phyloP scores from a whole-genome alignment of 2,329 filamentous ascomycete species.

The Penicillium carneum region DNA sequence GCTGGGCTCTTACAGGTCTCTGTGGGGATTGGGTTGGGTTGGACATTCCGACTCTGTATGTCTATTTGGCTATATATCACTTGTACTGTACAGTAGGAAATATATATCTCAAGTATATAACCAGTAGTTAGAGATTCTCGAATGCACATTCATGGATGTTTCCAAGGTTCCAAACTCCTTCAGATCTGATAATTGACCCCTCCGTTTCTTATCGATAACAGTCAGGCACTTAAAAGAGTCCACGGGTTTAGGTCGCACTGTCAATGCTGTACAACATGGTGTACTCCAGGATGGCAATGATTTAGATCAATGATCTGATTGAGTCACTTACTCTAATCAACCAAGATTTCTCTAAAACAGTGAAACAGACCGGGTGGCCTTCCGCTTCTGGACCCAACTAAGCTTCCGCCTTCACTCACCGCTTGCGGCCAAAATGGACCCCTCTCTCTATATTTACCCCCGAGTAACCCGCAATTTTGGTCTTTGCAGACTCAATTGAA shows the following conservation, averaged over 20 bases:
- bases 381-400: slow-evolving; percentile 27
- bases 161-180: background rate
- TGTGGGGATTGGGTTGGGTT: background rate
- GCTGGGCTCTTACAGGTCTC: background rate
- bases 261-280: background rate
- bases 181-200: slow-evolving; percentile 5
- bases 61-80: background rate
- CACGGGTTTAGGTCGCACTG: background rate
- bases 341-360: background rate
- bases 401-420: slow-evolving; percentile 35
- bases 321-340: background rate
- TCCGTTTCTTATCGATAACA: slow-evolving; percentile 42
- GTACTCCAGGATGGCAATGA: too few species aligned
- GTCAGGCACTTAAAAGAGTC: background rate
- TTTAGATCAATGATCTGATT: background rate
- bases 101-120: background rate
- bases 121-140: background rate
- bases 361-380: slow-evolving; percentile 24
- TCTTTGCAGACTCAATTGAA: slow-evolving; percentile 12
- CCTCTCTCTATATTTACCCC: slow-evolving; percentile 30
- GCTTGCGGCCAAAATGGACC: slow-evolving; percentile 41
- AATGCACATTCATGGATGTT: background rate
- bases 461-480: slow-evolving; percentile 17
- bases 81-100: too few species aligned
- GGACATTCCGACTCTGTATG: background rate